Evolutionary conservation across 441 rosid species (phyloP), one percentile per base, ranked within the genome.

Genomic region (Adansonia rubrostipa): DNA sequence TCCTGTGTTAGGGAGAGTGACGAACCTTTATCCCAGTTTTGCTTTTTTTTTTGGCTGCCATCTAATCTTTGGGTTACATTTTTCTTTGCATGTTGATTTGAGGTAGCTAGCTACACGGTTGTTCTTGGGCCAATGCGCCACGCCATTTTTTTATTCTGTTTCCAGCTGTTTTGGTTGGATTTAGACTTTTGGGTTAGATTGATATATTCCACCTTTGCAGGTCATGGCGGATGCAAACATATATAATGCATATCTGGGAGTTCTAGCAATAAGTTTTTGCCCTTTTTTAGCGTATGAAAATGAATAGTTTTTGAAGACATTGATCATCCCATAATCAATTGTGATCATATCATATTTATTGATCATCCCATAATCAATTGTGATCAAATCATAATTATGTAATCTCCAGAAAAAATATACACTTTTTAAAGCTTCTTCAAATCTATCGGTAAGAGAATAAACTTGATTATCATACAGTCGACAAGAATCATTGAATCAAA

Each of bases 401-500:
- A 14, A 11, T 51, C 4, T 13, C 56, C 13, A 47, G 51, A 47
- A 47, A 51, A 3, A 3, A 13, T 51, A 5, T n/a, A 3, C 56
- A 51, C 4, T 51, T 13, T 13, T 4, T 40, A 51, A 51, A 51
- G 56, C 14, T 13, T 51, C n/a, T 51, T 14, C 13, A 9, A 47
- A 28, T 28, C 33, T 28, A 28, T 28, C 33, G 33, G 33, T 28
- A 28, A 28, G 2, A 28, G 33, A 28, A 28, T 28, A 28, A 28
- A 28, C 33, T 28, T 28, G 33, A 28, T 28, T 28, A 1, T 28
- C 33, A 28, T 28, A 28, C 2, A 28, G 33, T 28, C 13, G 53
- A 67, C 71, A 50, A 70, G 42, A 70, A 70, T 50, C 58, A 51
- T 51, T 9, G 72, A 67, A 45, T 19, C 72, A 33, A 36, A 14